These are phyloP conservation scores for Gynochthodes officinalis DNA, from an alignment of 257 asterid species.

Conservation along the genomic window DNA sequence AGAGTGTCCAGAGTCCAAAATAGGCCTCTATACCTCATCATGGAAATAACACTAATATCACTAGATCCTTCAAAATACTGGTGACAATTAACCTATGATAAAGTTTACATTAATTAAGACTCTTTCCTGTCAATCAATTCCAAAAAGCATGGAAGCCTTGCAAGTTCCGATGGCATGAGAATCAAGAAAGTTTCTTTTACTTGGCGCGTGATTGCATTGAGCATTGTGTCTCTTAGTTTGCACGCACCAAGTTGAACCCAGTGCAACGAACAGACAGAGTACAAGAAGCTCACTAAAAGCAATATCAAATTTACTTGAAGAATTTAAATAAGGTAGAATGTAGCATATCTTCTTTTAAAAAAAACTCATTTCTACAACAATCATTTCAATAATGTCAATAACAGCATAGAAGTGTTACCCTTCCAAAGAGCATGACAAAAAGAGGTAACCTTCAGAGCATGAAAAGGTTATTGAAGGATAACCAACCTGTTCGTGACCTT, in stretches of 20 bases:
- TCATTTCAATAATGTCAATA: neutral
- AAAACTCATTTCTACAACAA: neutral
- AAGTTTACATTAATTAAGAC: too few species aligned
- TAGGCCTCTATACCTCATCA: neutral
- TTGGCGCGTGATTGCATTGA: too few species aligned
- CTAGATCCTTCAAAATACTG: neutral
- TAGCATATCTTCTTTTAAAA: too few species aligned
- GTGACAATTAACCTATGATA: too few species aligned
- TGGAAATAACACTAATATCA: neutral
- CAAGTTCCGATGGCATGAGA: neutral
- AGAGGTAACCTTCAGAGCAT: neutral
- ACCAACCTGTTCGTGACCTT: constrained; percentile 81
- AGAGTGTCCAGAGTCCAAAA: too few species aligned
- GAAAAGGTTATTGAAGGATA: constrained; percentile 2
- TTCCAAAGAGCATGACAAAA: neutral
- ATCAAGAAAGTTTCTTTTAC: neutral
- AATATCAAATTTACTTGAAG: too few species aligned
- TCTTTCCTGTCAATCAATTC: neutral
- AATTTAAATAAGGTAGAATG: too few species aligned
- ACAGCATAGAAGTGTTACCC: neutral
- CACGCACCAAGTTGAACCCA: too few species aligned
- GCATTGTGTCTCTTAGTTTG: too few species aligned
- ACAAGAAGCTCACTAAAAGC: too few species aligned
- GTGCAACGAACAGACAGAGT: too few species aligned
- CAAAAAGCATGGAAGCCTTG: neutral